phyloP scores from a whole-genome alignment of 1,139 yeast species.

The Geotrichum cucujoidarum region DNA sequence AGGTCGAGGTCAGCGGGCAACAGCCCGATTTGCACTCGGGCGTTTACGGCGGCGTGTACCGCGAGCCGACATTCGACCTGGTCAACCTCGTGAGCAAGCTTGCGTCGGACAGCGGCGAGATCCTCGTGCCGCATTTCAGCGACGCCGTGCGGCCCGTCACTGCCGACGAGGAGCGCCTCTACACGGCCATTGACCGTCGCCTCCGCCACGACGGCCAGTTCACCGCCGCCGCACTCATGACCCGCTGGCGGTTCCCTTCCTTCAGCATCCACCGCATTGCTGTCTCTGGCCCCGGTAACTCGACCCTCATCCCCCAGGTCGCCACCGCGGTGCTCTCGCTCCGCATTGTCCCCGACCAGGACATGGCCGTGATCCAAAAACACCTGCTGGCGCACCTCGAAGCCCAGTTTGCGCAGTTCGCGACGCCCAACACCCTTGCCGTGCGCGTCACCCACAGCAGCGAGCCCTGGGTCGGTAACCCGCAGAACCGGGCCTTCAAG shows the following conservation, averaged over 20 bases:
- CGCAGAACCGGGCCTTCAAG: constrained; percentile 64
- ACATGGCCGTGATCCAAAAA: constrained; percentile 52
- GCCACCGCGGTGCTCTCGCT: constrained; percentile 76
- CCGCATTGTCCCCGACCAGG: constrained; percentile 87
- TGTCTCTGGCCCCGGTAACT: constrained; percentile 86
- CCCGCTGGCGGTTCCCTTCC: constrained; percentile 92
- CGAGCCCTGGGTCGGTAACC: constrained; percentile 95
- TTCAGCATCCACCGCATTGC: constrained; percentile 80
- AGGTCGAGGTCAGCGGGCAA: constrained; percentile 64
- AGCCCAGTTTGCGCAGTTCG: constrained; percentile 43
- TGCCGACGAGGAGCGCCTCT: constrained; percentile 52
- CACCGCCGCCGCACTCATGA: constrained; percentile 42
- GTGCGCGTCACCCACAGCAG: constrained; percentile 73
- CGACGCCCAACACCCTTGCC: constrained; percentile 56
- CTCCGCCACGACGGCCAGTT: constrained; percentile 25
- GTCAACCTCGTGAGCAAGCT: constrained; percentile 64
- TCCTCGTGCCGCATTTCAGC: constrained; percentile 66
- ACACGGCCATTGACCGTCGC: constrained; percentile 54
- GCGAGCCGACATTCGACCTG: constrained; percentile 87
- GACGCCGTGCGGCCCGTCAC: constrained; percentile 56
- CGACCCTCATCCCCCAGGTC: constrained; percentile 80
- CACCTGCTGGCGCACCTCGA: constrained; percentile 47
- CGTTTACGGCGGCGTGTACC: constrained; percentile 86
- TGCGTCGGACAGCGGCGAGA: constrained; percentile 51
- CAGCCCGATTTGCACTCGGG: constrained; percentile 93